These are phyloP conservation scores for Arctium minus DNA, from an alignment of 129 eudicot genomes.

Conservation along the genomic window DNA sequence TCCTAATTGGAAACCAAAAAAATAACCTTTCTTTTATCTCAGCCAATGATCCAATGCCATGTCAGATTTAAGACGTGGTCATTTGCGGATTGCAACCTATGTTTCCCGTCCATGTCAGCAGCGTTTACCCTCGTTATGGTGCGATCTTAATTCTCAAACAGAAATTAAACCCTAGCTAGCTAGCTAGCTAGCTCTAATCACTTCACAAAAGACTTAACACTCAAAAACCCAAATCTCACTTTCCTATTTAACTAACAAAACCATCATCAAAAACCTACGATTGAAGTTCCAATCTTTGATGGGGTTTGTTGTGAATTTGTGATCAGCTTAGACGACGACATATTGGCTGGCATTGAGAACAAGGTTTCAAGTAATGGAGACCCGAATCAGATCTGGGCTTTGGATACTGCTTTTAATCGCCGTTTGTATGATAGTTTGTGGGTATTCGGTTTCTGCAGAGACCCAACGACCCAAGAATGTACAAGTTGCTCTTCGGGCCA, in stretches of 20 bases:
- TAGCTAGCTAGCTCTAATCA: neutral
- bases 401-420: slow-evolving; percentile 31
- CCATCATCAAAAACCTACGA: neutral
- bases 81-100: neutral
- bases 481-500: slow-evolving; percentile 90
- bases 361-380: slow-evolving; percentile 42
- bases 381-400: slow-evolving; percentile 60
- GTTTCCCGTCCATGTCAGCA: slow-evolving; percentile 18
- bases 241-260: neutral
- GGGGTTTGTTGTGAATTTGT: slow-evolving; percentile 19
- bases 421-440: slow-evolving; percentile 36
- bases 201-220: slow-evolving; percentile 11
- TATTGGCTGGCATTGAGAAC: slow-evolving; percentile 9
- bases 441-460: slow-evolving; percentile 49
- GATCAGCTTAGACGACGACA: slow-evolving; percentile 19
- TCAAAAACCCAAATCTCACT: slow-evolving; percentile 9
- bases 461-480: slow-evolving; percentile 78
- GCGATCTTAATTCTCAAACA: slow-evolving; percentile 5
- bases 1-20: neutral
- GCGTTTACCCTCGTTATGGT: slow-evolving; percentile 17
- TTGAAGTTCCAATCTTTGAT: slow-evolving; percentile 24
- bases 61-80: slow-evolving; percentile 28
- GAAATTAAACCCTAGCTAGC: neutral
- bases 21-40: neutral
- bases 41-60: slow-evolving; percentile 31